Conservation (phyloP, 1,284 basidiomycete species). For the Austropuccinia psidii region DNA sequence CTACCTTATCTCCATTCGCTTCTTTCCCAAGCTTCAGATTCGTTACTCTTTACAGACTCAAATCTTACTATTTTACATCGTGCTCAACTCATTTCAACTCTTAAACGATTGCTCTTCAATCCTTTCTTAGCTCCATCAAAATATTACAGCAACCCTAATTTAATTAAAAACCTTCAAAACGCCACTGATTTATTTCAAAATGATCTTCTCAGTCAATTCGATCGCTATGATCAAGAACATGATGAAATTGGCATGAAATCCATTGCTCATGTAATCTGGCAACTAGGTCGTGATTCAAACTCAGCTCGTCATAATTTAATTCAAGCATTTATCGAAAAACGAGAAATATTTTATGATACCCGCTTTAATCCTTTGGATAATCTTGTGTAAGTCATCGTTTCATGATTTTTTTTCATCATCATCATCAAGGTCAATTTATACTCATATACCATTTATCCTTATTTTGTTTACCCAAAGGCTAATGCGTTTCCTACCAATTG, state of each 20-base stretch:
- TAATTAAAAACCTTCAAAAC: slow-evolving; percentile 61
- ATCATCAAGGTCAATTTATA: neutral
- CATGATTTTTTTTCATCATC: neutral
- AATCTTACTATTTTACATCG: slow-evolving; percentile 56
- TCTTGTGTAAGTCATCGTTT: slow-evolving; percentile 65
- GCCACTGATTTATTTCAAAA: slow-evolving; percentile 82
- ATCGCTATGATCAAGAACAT: slow-evolving; percentile 63
- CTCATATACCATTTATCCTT: too few species aligned
- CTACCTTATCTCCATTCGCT: slow-evolving; percentile 44
- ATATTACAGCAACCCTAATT: slow-evolving; percentile 59
- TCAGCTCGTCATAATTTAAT: slow-evolving; percentile 47
- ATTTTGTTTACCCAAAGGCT: too few species aligned
- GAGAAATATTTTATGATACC: slow-evolving; percentile 83
- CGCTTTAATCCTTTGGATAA: slow-evolving; percentile 74
- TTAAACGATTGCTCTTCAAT: slow-evolving; percentile 53
- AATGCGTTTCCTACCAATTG: too few species aligned
- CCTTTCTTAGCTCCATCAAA: slow-evolving; percentile 49
- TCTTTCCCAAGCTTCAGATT: slow-evolving; percentile 41
- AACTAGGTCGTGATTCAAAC: slow-evolving; percentile 54
- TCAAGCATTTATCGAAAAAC: slow-evolving; percentile 78
- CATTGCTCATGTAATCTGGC: slow-evolving; percentile 74
- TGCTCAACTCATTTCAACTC: slow-evolving; percentile 58
- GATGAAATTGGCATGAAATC: slow-evolving; percentile 68
- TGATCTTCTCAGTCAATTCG: slow-evolving; percentile 70
- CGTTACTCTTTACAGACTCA: slow-evolving; percentile 57